phyloP scores from a whole-genome alignment of 2,329 filamentous ascomycete species.

The Parastagonospora nodorum region DNA sequence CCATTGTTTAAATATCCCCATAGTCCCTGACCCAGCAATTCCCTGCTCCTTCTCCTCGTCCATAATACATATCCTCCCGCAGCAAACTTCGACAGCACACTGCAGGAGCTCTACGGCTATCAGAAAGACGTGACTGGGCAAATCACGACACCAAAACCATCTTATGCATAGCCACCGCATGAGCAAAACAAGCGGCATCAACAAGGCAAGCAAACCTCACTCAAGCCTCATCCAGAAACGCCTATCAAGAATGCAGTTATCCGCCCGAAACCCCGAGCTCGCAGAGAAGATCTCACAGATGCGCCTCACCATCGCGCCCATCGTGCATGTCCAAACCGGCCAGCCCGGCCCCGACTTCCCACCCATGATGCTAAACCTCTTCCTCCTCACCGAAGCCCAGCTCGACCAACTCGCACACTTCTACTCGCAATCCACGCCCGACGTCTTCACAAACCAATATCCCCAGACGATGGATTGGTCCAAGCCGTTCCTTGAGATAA shows the following conservation, averaged over 20 bases:
- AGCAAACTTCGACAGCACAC: constrained; percentile 12
- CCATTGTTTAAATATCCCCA: constrained; percentile 29
- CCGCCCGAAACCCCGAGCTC: constrained; percentile 53
- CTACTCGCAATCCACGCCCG: constrained; percentile 72
- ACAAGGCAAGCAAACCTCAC: constrained; percentile 13
- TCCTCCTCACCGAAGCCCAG: constrained; percentile 72
- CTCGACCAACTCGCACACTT: constrained; percentile 72
- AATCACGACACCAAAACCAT: neutral
- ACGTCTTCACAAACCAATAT: constrained; percentile 58
- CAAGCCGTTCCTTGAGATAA: constrained; percentile 44
- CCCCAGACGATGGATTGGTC: constrained; percentile 71
- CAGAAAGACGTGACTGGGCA: neutral
- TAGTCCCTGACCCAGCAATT: constrained; percentile 12
- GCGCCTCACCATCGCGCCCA: constrained; percentile 67
- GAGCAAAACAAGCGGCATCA: constrained; percentile 15
- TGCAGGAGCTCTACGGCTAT: neutral
- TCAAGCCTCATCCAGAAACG: constrained; percentile 15
- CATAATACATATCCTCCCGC: constrained; percentile 6
- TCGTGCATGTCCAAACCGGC: constrained; percentile 65
- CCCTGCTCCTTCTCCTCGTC: constrained; percentile 11
- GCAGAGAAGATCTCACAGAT: constrained; percentile 68
- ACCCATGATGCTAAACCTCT: constrained; percentile 69
- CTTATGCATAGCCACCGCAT: constrained; percentile 13
- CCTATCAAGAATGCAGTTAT: constrained; percentile 13
- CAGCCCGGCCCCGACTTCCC: constrained; percentile 70